Percentiles rank a stretch among this genome's conserved stretches.
Evolutionary conservation across 768 basidiomycete species (phyloP).

Genomic region (Russula sp.): DNA sequence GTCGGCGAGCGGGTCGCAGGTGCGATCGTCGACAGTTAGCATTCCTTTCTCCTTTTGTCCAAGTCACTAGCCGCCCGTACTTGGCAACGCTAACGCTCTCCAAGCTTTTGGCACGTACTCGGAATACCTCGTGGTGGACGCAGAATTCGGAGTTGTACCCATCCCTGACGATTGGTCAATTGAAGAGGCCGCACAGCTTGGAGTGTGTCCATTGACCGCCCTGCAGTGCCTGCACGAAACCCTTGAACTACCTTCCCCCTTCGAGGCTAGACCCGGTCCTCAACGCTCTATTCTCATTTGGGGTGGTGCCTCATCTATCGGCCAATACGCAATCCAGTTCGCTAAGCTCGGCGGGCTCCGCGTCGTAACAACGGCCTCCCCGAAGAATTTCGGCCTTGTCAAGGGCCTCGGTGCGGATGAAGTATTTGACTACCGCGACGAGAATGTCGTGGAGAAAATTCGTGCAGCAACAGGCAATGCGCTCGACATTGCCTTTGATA

Average conservation of each 20-base stretch:
- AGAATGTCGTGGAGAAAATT: conserved; percentile 25
- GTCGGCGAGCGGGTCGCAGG: conserved; percentile 21
- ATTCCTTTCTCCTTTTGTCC: too few species aligned
- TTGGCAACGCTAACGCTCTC: neutral
- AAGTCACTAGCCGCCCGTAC: neutral
- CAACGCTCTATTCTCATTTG: conserved; percentile 10
- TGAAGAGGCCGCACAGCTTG: conserved; percentile 20
- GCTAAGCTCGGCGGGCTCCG: conserved; percentile 28
- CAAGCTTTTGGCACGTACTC: conserved; percentile 11
- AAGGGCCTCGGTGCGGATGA: conserved; percentile 32
- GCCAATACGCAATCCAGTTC: conserved; percentile 30
- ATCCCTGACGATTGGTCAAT: conserved; percentile 17
- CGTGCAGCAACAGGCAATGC: conserved; percentile 20
- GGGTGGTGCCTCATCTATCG: conserved; percentile 29
- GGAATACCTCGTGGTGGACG: conserved; percentile 14
- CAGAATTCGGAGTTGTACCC: neutral
- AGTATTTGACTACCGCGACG: conserved; percentile 29
- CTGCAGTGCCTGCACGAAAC: conserved; percentile 14
- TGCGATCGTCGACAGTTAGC: conserved; percentile 2
- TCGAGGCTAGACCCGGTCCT: neutral
- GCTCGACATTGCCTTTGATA: conserved; percentile 22
- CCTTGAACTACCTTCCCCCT: conserved; percentile 11
- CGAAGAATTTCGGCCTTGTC: conserved; percentile 30
- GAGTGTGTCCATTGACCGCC: conserved; percentile 16
- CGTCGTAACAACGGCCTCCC: conserved; percentile 33